Base-by-base conservation (phyloP, 768 basidiomycete genomes). In the Tricholoma hemisulphureum region DNA sequence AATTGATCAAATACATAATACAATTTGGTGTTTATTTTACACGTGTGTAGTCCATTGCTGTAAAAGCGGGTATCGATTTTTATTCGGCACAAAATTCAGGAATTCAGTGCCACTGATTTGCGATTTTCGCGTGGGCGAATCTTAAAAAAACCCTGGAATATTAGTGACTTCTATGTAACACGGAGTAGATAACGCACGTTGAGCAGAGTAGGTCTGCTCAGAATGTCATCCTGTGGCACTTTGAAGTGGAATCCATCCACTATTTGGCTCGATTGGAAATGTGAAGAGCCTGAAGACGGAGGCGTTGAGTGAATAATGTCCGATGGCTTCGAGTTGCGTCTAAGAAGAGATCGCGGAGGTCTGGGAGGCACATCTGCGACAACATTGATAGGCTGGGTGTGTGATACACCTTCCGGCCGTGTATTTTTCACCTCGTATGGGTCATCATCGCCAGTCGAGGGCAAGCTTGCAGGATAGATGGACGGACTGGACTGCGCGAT, bases 401-500 rank as follows among this genome's bases (percentile, higher is more conserved):
- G 51, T 34, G 46, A 54, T 6, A 49, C 34, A 51, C 53, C 4
- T 23, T 64, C 65, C 18, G 53, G 62, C 43, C 63, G 67, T 49
- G 66, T 63, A 37, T 63, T 62, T 31, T 59, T 48, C 11, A 45
- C 61, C 37, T 67, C 62, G 3, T 39, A 65, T 28, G 59, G 67
- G 51, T 64, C 66, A 20, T 71, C 69, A 43, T 75, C 74, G n/a
- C 72, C 71, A 34, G 55, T 61, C 13, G 70, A 69, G 23, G 77
- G 76, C 14, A 83, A 64, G 56, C 73, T 77, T 1, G 77, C 69
- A 8, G 82, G 78, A 60, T 83, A 81, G 26, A 82, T 75, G 0
- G 83, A 82, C 48, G 82, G 81, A 46, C 76, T 80, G 18, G 80
- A 81, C 46, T 73, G 77, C 39, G 76, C 68, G 24, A 68, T 63